Conservation (phyloP, 164 flowering plant species). For the Vitis rupestris region DNA sequence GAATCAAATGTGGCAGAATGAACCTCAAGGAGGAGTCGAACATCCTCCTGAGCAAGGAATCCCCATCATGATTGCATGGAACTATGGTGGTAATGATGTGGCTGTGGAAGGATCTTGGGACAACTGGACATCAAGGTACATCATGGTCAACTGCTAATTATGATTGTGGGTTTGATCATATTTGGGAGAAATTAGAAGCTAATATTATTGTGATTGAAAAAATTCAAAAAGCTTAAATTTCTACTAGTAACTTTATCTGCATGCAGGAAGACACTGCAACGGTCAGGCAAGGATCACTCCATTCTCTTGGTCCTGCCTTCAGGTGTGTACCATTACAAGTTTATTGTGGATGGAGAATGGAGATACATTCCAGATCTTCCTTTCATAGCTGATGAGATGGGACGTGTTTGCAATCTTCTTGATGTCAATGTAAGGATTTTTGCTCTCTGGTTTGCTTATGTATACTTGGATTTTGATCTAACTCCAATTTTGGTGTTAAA, state of each 20-base stretch:
- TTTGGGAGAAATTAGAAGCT: not conserved
- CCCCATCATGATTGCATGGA: conserved; percentile 83
- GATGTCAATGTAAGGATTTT: conserved; percentile 72
- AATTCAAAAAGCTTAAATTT: not conserved
- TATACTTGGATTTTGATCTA: not conserved
- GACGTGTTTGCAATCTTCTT: conserved; percentile 61
- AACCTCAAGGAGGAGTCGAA: conserved; percentile 37
- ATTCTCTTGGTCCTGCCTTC: conserved; percentile 76
- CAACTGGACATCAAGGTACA: conserved; percentile 41
- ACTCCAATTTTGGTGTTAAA: not conserved
- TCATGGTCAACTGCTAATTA: too few relatives aligned
- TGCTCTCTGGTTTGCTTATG: not conserved
- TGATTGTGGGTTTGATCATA: too few relatives aligned
- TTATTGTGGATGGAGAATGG: conserved; percentile 85
- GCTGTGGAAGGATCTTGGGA: conserved; percentile 97
- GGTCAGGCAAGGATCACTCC: conserved; percentile 80
- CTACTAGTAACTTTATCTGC: not conserved
- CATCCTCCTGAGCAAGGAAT: conserved; percentile 57
- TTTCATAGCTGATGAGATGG: conserved; percentile 62
- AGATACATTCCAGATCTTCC: conserved; percentile 86
- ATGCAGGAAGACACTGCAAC: conserved; percentile 69
- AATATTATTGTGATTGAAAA: not conserved
- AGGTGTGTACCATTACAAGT: conserved; percentile 80
- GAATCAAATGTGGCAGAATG: conserved; percentile 48
- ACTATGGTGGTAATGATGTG: conserved; percentile 73